These are phyloP conservation scores for Carex parvula DNA, from an alignment of 176 grass and related monocot species.

Conservation along the genomic window DNA sequence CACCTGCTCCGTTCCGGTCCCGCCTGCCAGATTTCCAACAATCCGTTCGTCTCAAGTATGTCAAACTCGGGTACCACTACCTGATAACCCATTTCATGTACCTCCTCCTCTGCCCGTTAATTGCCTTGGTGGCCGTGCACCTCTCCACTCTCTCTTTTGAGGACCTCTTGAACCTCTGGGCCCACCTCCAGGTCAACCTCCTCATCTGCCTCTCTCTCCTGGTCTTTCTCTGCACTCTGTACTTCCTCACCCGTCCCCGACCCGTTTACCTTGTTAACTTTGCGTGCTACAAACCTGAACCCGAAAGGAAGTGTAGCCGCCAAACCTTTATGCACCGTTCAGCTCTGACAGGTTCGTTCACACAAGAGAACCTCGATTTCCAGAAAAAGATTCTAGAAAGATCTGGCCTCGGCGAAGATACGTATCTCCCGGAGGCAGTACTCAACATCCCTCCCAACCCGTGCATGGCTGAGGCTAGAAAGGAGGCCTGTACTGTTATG, in stretches of 20 bases:
- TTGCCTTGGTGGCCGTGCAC: conserved; percentile 41
- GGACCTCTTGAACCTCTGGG: conserved; percentile 53
- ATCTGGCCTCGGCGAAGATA: conserved; percentile 60
- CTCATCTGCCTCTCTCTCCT: conserved; percentile 67
- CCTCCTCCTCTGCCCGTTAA: conserved; percentile 61
- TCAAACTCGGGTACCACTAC: conserved; percentile 95
- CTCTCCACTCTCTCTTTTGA: conserved; percentile 57
- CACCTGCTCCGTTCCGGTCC: conserved; percentile 25
- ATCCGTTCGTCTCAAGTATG: conserved; percentile 89
- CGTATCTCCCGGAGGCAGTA: conserved; percentile 62
- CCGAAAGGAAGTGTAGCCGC: conserved; percentile 45
- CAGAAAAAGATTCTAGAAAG: conserved; percentile 88
- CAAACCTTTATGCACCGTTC: conserved; percentile 68
- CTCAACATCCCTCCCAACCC: conserved; percentile 55
- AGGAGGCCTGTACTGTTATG: conserved; percentile 64
- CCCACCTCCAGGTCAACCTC: conserved; percentile 66
- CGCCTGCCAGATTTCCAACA: conserved; percentile 74
- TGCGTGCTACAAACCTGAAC: conserved; percentile 66
- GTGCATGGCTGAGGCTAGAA: conserved; percentile 54
- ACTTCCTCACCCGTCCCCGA: conserved; percentile 59
- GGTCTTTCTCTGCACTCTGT: conserved; percentile 69
- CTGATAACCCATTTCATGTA: conserved; percentile 91
- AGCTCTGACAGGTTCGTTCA: conserved; percentile 39
- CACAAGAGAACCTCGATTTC: conserved; percentile 59
- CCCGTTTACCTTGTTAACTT: conserved; percentile 74